phyloP scores from a whole-genome alignment of 768 basidiomycete species.

The Xerocomellus intermedius region DNA sequence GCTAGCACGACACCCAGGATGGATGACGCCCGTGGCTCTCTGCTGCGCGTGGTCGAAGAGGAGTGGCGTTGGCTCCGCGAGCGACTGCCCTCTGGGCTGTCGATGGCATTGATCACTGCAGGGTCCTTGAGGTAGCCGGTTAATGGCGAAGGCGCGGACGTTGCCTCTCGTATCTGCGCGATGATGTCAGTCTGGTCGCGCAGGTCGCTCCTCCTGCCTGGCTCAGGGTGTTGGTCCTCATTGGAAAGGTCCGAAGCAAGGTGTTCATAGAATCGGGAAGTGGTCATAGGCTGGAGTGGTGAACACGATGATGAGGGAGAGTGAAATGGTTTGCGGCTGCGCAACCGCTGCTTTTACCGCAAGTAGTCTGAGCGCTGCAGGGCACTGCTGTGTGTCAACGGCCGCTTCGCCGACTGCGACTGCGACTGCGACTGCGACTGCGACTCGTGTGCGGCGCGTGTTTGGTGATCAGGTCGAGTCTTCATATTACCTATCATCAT shows the following conservation, averaged over 20 bases:
- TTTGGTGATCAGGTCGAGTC: background rate
- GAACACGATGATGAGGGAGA: conserved; percentile 13
- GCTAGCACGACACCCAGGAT: conserved; percentile 45
- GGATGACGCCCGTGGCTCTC: conserved; percentile 38
- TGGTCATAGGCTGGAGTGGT: conserved; percentile 19
- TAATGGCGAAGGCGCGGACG: conserved; percentile 45
- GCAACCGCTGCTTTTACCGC: conserved; percentile 10
- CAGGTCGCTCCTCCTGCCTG: background rate
- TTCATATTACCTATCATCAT: no score
- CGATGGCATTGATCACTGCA: conserved; percentile 35
- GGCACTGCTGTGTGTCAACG: conserved; percentile 16
- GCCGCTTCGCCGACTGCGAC: conserved; percentile 3
- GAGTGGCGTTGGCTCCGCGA: conserved; percentile 31
- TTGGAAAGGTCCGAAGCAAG: conserved; percentile 19
- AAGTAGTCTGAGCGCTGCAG: conserved; percentile 2
- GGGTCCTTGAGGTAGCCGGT: conserved; percentile 46
- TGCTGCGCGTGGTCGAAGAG: conserved; percentile 39
- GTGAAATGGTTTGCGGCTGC: background rate
- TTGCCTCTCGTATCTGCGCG: conserved; percentile 43
- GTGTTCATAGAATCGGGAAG: conserved; percentile 33
- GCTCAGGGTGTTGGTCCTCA: conserved; percentile 16
- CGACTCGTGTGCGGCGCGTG: conserved; percentile 21
- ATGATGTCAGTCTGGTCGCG: conserved; percentile 34
- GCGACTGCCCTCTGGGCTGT: conserved; percentile 30
- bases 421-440: background rate